Evolutionary conservation across 768 basidiomycete genomes (phyloP), one percentile per base, ranked within the genome.

Genomic region (Chalciporus piperatus): DNA sequence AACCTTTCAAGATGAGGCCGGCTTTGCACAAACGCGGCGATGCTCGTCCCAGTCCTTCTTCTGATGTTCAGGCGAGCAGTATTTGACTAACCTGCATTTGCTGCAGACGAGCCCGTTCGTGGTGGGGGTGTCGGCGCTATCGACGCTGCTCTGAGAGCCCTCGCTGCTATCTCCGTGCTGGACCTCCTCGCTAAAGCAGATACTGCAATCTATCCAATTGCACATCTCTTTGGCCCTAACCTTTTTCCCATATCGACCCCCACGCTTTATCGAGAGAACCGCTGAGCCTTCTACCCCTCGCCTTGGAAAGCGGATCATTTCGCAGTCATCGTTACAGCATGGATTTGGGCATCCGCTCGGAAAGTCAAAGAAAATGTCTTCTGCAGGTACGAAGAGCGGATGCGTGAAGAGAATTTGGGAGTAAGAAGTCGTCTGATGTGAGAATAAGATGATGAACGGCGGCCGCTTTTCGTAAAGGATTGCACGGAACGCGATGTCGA

Each of bases 381-480:
- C 76, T 17, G 84, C 76, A 22, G 87, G 87, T 46, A 89, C 86
- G 62, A 81, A 88, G 27, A 79, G 73, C 19, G 76, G 75, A 61
- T 87, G 79, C 1, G 87, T 87, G 75, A 89, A 89, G 65, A 89
- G 78, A 55, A 89, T 87, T 69, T 88, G 87, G 30, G 87, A 89
- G 58, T 87, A 89, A 14, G 87, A 89, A 10, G 85, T 85, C 25
- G 85, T 84, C 64, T 89, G 86, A 62, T 86, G 85, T 23, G 87
- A 89, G 68, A 89, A 89, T 55, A 89, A 76, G 41, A 89, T 77
- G 59, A 89, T 73, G 67, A 89, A 89, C 33, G 83, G 87, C 5
- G 87, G 87, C 45, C 76, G 78, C 62, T 88, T 88, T 68, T 89
- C 87, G 71, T 83, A 77, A 4, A 89, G 74, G 59, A 89, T 83